Base-by-base conservation (phyloP, 768 basidiomycete species). In the Naganishia vaughanmartiniae region DNA sequence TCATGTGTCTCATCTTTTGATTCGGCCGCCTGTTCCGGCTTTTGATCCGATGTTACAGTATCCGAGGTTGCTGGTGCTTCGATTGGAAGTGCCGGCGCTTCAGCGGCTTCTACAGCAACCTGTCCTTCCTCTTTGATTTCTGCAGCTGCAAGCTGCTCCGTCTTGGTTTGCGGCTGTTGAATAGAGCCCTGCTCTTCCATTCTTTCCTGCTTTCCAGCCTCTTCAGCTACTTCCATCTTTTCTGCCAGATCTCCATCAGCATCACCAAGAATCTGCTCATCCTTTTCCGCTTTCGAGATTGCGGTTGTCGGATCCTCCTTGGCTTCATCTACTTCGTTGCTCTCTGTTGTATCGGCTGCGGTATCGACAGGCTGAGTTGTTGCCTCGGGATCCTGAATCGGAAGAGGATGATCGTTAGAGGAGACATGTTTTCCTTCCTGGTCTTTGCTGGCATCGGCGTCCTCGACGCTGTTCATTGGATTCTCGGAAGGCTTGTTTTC, bases 161-260 rank as follows among this genome's bases (percentile, higher is more conserved):
- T 42, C 24, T 72, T 46, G 28, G 56, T 68, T 60, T 65, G 65
- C 34, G 30, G 42, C 26, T 57, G 46, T 3, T 51, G 45, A 14
- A 9, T 24, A 12, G 45, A 57, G 5, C 34, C 72, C 45, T 75
- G 36, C 10, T 57, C 60, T 65, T n/a, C 54, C 17, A 33, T 58
- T 55, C 66, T 69, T 55, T 72, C 67, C 34, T 57, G 45, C 24
- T 48, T 66, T 28, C 73, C 70, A 48, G 73, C 74, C 31, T 69
- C 60, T 12, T 57, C 71, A 9, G 67, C 70, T 31, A 73, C 72
- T 9, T 76, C 70, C 75, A 78, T 78, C n/a, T 36, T 65, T 30
- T 75, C 58, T 7, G 74, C 76, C 21, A 76, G 70, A 31, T 72
- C 76, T 14, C 57, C 71, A 24, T 57, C 39, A 4, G 34, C 54